phyloP scores from a whole-genome alignment of 257 asterid genomes.

The Ophiorrhiza pumila region DNA sequence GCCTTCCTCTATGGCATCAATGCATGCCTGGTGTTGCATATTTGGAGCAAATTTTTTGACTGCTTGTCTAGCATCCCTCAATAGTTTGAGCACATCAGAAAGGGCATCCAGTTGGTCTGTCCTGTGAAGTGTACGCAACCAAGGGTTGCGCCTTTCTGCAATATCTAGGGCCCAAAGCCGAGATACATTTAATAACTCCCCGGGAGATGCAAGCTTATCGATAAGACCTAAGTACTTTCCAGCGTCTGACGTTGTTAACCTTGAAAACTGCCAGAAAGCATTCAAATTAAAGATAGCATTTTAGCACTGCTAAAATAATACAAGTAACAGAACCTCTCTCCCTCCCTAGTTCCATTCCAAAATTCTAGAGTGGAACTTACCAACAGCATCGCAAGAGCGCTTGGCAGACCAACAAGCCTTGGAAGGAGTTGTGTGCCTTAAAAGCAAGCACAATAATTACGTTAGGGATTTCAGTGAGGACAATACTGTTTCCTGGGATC shows the following conservation, averaged over 20 bases:
- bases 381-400: conserved; percentile 86
- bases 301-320: not conserved
- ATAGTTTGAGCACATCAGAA: conserved; percentile 53
- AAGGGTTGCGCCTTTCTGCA: conserved; percentile 65
- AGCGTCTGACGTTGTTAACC: conserved; percentile 75
- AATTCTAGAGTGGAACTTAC: conserved; percentile 42
- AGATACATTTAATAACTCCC: conserved; percentile 67
- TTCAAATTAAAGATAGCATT: not conserved
- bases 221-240: conserved; percentile 82
- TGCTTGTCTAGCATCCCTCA: conserved; percentile 65
- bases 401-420: conserved; percentile 82
- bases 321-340: not conserved
- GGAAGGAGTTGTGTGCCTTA: conserved; percentile 98
- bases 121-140: conserved; percentile 86
- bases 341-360: conserved; percentile 10
- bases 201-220: conserved; percentile 74
- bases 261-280: conserved; percentile 58
- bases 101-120: conserved; percentile 74
- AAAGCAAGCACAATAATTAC: conserved; percentile 18
- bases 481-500: not conserved
- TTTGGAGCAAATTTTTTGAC: conserved; percentile 61
- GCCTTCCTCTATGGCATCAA: conserved; percentile 88
- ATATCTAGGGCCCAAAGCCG: conserved; percentile 87
- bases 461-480: not conserved
- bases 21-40: conserved; percentile 87